A percentile compares a stretch with the other conserved stretches of the same genome.
phyloP scores from a whole-genome alignment of 2,329 filamentous ascomycete genomes.

The Penicillium carneum region DNA sequence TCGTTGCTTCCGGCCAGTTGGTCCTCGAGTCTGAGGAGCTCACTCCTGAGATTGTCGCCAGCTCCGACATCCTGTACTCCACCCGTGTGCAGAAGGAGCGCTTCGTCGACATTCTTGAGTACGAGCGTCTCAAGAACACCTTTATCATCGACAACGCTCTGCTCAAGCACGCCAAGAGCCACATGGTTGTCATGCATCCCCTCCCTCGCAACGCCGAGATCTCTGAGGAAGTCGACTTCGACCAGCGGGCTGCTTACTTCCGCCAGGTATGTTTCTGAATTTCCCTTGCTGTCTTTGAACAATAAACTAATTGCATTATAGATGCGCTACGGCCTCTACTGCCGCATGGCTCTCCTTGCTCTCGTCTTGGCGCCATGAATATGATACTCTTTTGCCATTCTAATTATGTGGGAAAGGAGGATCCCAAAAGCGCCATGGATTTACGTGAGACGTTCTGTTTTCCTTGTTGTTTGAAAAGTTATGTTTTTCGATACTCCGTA shows the following conservation, averaged over 20 bases:
- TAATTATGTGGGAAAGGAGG: constrained; percentile 27
- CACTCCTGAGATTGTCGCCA: constrained; percentile 83
- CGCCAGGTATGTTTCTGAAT: constrained; percentile 78
- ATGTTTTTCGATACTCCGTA: constrained; percentile 44
- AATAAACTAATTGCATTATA: constrained; percentile 59
- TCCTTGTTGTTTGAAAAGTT: constrained; percentile 42
- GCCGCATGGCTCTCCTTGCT: constrained; percentile 94
- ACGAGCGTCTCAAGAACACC: constrained; percentile 84
- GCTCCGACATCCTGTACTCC: constrained; percentile 93
- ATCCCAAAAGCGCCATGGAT: constrained; percentile 28
- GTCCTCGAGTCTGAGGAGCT: constrained; percentile 76
- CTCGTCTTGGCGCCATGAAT: constrained; percentile 75
- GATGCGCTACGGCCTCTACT: constrained; percentile 98
- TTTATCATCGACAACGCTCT: constrained; percentile 91
- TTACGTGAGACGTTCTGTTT: constrained; percentile 34
- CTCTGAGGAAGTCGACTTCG: constrained; percentile 94
- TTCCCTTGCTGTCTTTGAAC: neutral
- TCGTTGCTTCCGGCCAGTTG: constrained; percentile 78
- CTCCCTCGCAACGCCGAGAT: constrained; percentile 93
- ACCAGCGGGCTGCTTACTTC: constrained; percentile 96
- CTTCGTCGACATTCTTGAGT: constrained; percentile 80
- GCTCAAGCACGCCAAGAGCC: constrained; percentile 86
- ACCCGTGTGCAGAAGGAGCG: constrained; percentile 96
- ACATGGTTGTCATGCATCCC: constrained; percentile 95
- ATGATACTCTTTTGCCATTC: constrained; percentile 36